phyloP scores from a whole-genome alignment of 2,329 filamentous ascomycete genomes.

The Epichloe scottii region DNA sequence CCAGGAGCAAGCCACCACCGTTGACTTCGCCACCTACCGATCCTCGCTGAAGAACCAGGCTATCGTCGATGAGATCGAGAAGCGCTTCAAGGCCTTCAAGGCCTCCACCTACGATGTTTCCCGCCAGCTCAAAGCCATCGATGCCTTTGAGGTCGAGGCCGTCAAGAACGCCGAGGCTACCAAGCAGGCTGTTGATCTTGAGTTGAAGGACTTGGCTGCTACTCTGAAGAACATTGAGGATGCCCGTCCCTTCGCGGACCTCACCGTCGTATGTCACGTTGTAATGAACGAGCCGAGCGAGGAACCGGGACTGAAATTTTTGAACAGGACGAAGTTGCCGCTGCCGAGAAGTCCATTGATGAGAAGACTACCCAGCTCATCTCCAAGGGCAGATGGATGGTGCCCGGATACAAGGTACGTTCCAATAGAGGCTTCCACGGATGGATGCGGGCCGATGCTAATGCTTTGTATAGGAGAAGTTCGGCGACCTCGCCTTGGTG shows the following conservation, averaged over 20 bases:
- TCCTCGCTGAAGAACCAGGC: constrained; percentile 88
- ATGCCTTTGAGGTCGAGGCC: constrained; percentile 94
- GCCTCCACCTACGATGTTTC: constrained; percentile 82
- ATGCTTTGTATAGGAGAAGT: constrained; percentile 70
- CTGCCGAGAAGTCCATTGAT: constrained; percentile 92
- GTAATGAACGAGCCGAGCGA: neutral
- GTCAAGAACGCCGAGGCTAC: constrained; percentile 94
- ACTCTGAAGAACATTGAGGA: constrained; percentile 96
- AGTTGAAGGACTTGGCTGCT: constrained; percentile 86
- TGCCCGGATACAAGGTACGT: constrained; percentile 95
- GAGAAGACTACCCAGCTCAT: constrained; percentile 92
- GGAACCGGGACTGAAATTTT: constrained; percentile 13
- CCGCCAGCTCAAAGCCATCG: constrained; percentile 95
- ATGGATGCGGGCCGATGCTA: constrained; percentile 22
- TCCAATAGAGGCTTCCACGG: neutral
- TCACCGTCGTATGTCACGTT: constrained; percentile 74
- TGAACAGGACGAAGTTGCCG: constrained; percentile 77
- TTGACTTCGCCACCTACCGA: constrained; percentile 95
- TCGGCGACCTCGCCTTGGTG: constrained; percentile 89
- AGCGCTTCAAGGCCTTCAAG: constrained; percentile 85
- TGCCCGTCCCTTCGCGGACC: constrained; percentile 87
- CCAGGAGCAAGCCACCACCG: constrained; percentile 67
- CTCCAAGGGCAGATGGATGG: constrained; percentile 94
- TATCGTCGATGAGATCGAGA: constrained; percentile 93
- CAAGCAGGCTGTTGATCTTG: constrained; percentile 89